These are phyloP conservation scores for Saccharomyces paradoxus DNA, from an alignment of 805 yeast species.

Conservation along the genomic window DNA sequence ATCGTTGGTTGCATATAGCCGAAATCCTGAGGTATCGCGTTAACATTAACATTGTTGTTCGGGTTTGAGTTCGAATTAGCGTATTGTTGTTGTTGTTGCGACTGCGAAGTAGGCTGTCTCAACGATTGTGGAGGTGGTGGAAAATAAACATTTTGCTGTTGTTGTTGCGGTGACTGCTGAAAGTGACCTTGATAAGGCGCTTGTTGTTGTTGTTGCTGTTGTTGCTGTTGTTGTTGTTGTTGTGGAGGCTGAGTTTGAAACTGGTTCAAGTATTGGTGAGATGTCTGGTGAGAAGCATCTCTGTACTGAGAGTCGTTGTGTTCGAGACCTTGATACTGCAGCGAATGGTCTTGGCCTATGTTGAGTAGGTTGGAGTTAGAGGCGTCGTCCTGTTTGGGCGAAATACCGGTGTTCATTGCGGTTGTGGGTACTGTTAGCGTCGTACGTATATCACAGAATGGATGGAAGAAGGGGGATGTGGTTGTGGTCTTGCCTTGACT, in stretches of 20 bases:
- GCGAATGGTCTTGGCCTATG: conserved; percentile 15
- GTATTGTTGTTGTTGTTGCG: conserved; percentile 7
- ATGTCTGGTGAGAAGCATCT: conserved; percentile 3
- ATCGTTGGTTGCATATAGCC: conserved; percentile 14
- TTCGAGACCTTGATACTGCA: conserved; percentile 22
- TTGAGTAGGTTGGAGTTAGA: conserved; percentile 5
- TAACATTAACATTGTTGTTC: conserved; percentile 6
- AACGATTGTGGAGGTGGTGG: not conserved
- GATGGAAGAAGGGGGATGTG: not conserved
- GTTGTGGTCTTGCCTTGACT: not conserved
- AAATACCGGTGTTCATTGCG: conserved; percentile 11
- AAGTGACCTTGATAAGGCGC: conserved; percentile 6
- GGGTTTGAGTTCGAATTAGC: conserved; percentile 2
- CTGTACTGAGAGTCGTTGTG: conserved; percentile 12
- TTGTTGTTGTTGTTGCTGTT: conserved; percentile 7
- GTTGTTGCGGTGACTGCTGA: conserved; percentile 7
- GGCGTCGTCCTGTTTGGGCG: conserved; percentile 18
- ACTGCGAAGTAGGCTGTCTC: conserved; percentile 2
- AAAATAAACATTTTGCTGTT: conserved; percentile 4
- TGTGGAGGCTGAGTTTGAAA: conserved; percentile 13
- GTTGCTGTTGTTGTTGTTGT: conserved; percentile 10
- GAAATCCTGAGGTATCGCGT: conserved; percentile 15
- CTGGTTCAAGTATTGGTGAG: conserved; percentile 12
- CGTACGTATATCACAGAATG: not conserved
- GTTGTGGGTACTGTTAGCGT: conserved; percentile 9